Evolutionary conservation across 2,329 filamentous ascomycete genomes (phyloP), one percentile per base, ranked within the genome.

Genomic region (Phialophora expanda): DNA sequence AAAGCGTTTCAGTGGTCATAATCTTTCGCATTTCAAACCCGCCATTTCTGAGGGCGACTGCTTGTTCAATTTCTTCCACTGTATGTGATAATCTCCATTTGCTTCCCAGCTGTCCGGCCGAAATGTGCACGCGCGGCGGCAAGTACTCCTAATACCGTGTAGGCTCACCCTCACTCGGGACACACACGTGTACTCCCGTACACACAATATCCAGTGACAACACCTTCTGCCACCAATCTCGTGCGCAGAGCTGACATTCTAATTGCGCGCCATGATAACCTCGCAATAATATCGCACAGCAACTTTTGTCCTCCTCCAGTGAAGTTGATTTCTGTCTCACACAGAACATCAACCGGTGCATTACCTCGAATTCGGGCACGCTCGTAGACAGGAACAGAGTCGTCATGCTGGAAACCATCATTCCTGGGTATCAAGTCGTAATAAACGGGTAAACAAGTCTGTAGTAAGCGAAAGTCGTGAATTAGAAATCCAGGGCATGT

Each of bases 351-450:
- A 44, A 44, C 38, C 38, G 4, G 17, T 7, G 38, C 48, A 51
- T 51, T 51, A 22, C 24, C 48, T 51, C 48, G 20, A 24, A 28
- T 51, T 6, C 48, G 48, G 11, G 9, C 48, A 51, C 20, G 48
- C 48, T 51, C 48, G 61, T 41, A 30, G 34, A 61, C 38, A 50
- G 55, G 58, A 66, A 51, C 53, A 61, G 26, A 41, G 24, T 28
- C 57, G 17, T 53, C 63, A 60, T 61, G 60, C 48, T 62, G 44
- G 50, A 61, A 65, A 50, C 56, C 62, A 56, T 68, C 63, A 64
- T 61, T 30, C 55, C 63, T 60, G 66, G 66, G 66, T 68, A 68
- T 68, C 66, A 68, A 64, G 60, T 65, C 64, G 56, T 64, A 56
- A 68, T 68, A 66, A 67, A 62, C 41, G 62, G 38, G 6, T 60